These are phyloP conservation scores for Paramecium bursaria DNA, from an alignment of 73 alveolate species.

Conservation along the genomic window DNA sequence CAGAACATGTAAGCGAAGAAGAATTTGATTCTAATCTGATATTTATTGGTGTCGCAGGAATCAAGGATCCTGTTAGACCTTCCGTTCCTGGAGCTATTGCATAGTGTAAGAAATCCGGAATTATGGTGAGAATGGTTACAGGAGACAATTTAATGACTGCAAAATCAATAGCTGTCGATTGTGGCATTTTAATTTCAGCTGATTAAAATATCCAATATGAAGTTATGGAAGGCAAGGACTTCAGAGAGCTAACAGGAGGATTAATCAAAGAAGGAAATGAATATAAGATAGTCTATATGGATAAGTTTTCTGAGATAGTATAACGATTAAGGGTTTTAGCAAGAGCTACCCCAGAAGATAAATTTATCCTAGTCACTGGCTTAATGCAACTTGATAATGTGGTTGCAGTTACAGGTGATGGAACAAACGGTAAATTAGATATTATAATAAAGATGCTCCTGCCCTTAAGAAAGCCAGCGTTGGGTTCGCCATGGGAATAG, in stretches of 20 bases:
- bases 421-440: constrained; percentile 33
- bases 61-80: constrained; percentile 89
- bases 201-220: constrained; percentile 70
- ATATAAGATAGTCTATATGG: constrained; percentile 69
- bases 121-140: constrained; percentile 93
- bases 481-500: constrained; percentile 91
- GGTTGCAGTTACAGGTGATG: constrained; percentile 99
- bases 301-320: constrained; percentile 80
- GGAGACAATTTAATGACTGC: constrained; percentile 96
- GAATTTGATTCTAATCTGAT: constrained; percentile 64
- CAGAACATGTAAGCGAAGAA: constrained; percentile 39
- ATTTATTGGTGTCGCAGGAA: constrained; percentile 86
- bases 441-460: constrained; percentile 93
- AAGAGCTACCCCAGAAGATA: constrained; percentile 95
- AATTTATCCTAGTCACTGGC: constrained; percentile 92
- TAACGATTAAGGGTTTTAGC: constrained; percentile 88
- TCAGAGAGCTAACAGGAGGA: constrained; percentile 86
- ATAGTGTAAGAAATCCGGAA: constrained; percentile 84
- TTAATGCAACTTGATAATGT: constrained; percentile 86
- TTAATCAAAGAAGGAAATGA: constrained; percentile 74
- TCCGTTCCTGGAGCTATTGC: constrained; percentile 88
- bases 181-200: constrained; percentile 78
- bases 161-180: constrained; percentile 91
- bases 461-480: constrained; percentile 95
- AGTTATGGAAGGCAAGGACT: constrained; percentile 82